Evolutionary conservation across 148 eudicot species (phyloP), one percentile per base, ranked within the genome.

Genomic region (Rhododendron molle): DNA sequence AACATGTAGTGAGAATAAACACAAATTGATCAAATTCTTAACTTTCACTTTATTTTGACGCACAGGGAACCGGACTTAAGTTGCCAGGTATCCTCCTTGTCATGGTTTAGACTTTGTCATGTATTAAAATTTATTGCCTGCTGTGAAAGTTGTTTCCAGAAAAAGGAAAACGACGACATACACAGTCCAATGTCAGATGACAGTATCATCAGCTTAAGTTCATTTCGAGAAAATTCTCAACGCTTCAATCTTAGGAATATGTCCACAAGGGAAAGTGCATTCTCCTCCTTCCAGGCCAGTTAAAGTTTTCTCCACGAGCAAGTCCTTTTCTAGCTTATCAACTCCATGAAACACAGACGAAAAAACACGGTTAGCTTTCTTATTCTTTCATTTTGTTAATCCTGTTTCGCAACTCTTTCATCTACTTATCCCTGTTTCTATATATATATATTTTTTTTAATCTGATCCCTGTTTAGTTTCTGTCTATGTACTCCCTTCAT

Each of bases 341-440:
- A 49, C 36, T 18, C 32, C 47, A 83, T 16, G 26, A 69, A 67
- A 30, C 43, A 5, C 43, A 47, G 5, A 30, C 65, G 12, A 71
- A 32, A 26, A 44, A 36, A 76, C 7, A 40, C 44, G 5, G 98
- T 93, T 88, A n/a, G 80, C 62, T 74, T 26, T 11, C 40, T 8
- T 47, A 21, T 3, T 82, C 49, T 87, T 40, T 44, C 16, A 15
- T 44, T 38, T 4, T 40, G 6, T 36, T 71, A 10, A 73, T 40
- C 16, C 73, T 13, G 78, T 14, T 21, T 54, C 18, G n/a, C 32
- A 54, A 30, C 32, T 82, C 72, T 44, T 84, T 44, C 11, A 14
- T 34, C 46, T 72, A 32, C 12, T 28, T 26, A 2, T 82, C 54
- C 40, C 77, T 26, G 7, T 2, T 44, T 67, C 23, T 10, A 38